Base-by-base conservation (phyloP, 2,329 filamentous ascomycete species). In the Trichoderma hamatum region DNA sequence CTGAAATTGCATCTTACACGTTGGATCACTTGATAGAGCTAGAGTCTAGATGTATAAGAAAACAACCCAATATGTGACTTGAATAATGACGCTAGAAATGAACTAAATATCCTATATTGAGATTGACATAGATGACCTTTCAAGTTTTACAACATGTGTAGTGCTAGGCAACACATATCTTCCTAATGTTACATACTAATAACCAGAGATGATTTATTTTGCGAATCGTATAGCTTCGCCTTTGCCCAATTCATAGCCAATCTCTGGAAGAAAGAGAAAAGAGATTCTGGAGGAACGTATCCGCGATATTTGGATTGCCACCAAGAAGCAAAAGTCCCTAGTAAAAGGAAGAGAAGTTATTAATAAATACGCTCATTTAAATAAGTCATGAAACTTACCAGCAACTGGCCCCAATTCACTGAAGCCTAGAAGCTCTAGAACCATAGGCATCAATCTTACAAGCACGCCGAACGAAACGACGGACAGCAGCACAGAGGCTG, bases 391-490 rank as follows among this genome's bases (percentile, higher is more conserved):
- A 28, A 49, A 30, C 67, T 69, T 19, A 69, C 67, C 60, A 6
- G 19, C 19, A n/a, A 28, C 16, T 6, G 67, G 60, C 1, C 67
- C 67, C 7, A 65, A 9, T 21, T 58, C 51, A 16, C 26, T 21
- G 19, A 69, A 69, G 1, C 67, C 67, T 16, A 69, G 5, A 14
- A 58, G 34, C 3, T 64, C 51, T 21, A 69, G 5, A 7, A 64
- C 51, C 14, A 36, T 4, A 1, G 67, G 67, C 28, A 39, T 34
- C 14, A 69, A 14, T 10, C 36, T 30, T 28, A 56, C 67, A 1
- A 69, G 52, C n/a, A 69, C 60, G 5, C 67, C 60, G 13, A 69
- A 65, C 1, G 67, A 60, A 28, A 65, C 6, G 1, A 69, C 21
- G 0, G 60, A 65, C 0, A 69, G 19, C 3, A 69, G 13, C 34